phyloP scores from a whole-genome alignment of 2,329 filamentous ascomycete genomes.

The Mycosphaerella sp. region DNA sequence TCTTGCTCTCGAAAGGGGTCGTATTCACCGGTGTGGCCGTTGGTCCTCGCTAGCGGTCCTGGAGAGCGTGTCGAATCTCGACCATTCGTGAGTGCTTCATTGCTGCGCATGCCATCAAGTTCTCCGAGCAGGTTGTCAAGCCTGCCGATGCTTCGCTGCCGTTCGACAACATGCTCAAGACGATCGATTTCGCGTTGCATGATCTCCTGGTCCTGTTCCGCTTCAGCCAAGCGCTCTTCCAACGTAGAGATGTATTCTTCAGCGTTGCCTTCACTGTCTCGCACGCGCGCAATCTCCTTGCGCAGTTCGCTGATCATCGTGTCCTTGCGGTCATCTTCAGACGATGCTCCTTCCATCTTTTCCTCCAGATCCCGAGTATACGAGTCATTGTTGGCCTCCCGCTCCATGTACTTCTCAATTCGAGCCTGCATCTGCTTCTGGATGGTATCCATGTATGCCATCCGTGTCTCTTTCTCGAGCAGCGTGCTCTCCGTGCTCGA shows the following conservation, averaged over 20 bases:
- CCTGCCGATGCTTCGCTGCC: conserved; percentile 90
- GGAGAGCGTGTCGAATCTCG: conserved; percentile 12
- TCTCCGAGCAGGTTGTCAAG: conserved; percentile 89
- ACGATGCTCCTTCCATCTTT: conserved; percentile 83
- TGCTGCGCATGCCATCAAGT: conserved; percentile 52
- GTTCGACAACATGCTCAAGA: conserved; percentile 89
- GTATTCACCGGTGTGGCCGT: conserved; percentile 24
- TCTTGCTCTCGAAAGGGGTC: conserved; percentile 24
- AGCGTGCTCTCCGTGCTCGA: conserved; percentile 79
- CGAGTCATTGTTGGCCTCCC: conserved; percentile 83
- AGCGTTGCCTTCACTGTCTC: conserved; percentile 82
- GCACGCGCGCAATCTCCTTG: conserved; percentile 80
- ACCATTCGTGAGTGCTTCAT: conserved; percentile 16
- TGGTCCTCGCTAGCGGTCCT: conserved; percentile 12
- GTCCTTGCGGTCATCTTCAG: conserved; percentile 87
- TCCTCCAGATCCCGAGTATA: conserved; percentile 89
- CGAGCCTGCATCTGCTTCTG: conserved; percentile 83
- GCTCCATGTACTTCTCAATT: conserved; percentile 86
- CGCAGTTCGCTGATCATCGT: conserved; percentile 79
- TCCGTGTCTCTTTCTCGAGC: conserved; percentile 88
- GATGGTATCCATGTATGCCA: conserved; percentile 86
- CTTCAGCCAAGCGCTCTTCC: conserved; percentile 89
- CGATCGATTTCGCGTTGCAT: conserved; percentile 97
- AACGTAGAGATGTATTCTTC: conserved; percentile 98
- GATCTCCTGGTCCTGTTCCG: conserved; percentile 89